Conservation (phyloP, 768 basidiomycete genomes). For the Podaxis pistillaris region DNA sequence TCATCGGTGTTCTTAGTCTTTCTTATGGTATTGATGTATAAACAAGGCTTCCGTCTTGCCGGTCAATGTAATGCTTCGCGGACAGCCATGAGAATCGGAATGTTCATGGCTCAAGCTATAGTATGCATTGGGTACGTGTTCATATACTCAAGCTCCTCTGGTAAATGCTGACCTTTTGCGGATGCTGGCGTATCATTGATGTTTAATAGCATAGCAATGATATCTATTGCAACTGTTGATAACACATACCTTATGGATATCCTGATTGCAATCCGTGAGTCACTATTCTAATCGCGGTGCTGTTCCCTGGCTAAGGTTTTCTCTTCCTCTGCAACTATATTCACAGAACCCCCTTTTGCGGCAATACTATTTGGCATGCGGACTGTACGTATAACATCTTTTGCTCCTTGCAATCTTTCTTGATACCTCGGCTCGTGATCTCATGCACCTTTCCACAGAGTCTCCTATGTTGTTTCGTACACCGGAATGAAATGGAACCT, state of each 20-base stretch:
- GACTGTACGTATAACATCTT: background rate
- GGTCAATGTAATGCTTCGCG: background rate
- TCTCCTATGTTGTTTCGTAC: background rate
- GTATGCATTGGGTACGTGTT: background rate
- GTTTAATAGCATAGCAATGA: background rate
- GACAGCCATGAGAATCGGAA: background rate
- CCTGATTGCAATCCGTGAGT: slow-evolving; percentile 12
- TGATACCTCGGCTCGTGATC: background rate
- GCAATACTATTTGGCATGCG: background rate
- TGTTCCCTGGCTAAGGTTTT: no score
- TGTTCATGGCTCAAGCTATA: background rate
- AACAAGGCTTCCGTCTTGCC: background rate
- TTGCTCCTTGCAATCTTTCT: background rate
- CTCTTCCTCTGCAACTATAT: background rate
- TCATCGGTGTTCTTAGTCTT: background rate
- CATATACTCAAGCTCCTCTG: background rate
- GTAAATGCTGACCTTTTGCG: background rate
- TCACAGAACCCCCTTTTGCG: background rate
- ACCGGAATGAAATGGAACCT: background rate
- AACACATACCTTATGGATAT: background rate
- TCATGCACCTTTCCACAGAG: background rate
- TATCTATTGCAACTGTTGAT: background rate
- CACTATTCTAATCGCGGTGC: background rate
- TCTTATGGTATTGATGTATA: slow-evolving; percentile 3
- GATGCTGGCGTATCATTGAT: background rate